Evolutionary conservation across 2,329 filamentous ascomycete genomes (phyloP).

Genomic region (Didymella pomorum): DNA sequence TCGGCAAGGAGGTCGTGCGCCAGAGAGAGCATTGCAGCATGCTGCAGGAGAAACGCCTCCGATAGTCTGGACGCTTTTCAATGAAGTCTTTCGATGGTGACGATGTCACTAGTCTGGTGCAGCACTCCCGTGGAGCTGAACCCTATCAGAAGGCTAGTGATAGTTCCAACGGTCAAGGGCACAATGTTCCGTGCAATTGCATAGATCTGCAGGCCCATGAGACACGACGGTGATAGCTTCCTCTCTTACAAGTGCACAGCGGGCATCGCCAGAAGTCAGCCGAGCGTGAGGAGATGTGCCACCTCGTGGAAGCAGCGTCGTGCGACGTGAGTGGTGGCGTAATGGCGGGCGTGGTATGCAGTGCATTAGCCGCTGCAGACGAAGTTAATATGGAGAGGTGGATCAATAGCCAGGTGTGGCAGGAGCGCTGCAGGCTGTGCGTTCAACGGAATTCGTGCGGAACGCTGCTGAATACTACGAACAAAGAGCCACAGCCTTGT

Average conservation of each 20-base stretch:
- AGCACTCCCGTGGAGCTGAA: conserved; percentile 4
- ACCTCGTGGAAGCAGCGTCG: conserved; percentile 14
- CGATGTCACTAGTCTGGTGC: conserved; percentile 2
- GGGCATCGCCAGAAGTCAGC: conserved; percentile 3
- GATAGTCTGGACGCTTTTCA: conserved; percentile 14
- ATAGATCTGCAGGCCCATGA: background rate
- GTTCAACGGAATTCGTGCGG: conserved; percentile 6
- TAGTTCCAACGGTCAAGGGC: conserved; percentile 4
- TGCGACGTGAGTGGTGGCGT: conserved; percentile 19
- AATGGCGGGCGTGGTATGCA: conserved; percentile 19
- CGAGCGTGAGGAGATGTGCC: conserved; percentile 13
- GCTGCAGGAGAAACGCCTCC: conserved; percentile 9
- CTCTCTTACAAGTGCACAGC: conserved; percentile 2
- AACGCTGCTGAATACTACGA: background rate
- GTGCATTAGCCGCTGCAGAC: conserved; percentile 24
- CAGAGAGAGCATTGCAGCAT: background rate
- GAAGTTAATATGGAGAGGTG: conserved; percentile 18
- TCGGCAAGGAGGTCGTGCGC: conserved; percentile 8
- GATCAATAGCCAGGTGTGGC: conserved; percentile 9
- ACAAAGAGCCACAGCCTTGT: background rate
- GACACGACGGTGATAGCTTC: background rate
- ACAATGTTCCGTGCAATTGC: background rate
- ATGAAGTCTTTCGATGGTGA: conserved; percentile 1
- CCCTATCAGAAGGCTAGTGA: background rate
- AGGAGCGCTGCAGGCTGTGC: conserved; percentile 2